Percentiles rank a stretch among this genome's conserved stretches.
Conservation (phyloP, 768 basidiomycete species). For the Tulasnella sp. region DNA sequence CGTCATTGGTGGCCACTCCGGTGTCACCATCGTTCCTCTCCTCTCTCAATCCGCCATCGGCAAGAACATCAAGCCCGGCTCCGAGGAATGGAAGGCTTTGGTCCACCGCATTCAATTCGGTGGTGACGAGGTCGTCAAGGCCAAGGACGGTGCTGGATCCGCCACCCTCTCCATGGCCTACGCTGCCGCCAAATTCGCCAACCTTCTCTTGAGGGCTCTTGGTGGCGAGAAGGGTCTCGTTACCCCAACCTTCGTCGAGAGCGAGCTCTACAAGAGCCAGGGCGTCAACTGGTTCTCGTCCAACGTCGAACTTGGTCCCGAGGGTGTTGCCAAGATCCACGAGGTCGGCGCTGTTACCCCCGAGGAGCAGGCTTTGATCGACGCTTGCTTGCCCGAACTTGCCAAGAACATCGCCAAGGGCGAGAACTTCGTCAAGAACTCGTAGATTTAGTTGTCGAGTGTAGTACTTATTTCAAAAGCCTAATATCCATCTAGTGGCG, state of each 20-base stretch:
- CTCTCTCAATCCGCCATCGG: slow-evolving; percentile 77
- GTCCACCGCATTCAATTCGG: slow-evolving; percentile 95
- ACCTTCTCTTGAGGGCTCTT: slow-evolving; percentile 57
- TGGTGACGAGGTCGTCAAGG: slow-evolving; percentile 98
- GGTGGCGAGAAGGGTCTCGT: slow-evolving; percentile 65
- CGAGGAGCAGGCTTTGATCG: slow-evolving; percentile 81
- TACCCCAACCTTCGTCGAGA: slow-evolving; percentile 84
- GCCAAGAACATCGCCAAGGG: slow-evolving; percentile 99
- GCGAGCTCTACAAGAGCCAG: slow-evolving; percentile 74
- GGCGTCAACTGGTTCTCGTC: slow-evolving; percentile 95
- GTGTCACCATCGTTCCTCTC: slow-evolving; percentile 95
- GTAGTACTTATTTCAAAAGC: neutral
- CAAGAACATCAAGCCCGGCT: slow-evolving; percentile 55
- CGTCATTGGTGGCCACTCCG: slow-evolving; percentile 94
- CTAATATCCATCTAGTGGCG: neutral
- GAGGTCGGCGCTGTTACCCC: slow-evolving; percentile 73
- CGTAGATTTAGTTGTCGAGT: slow-evolving; percentile 17
- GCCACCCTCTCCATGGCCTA: slow-evolving; percentile 78
- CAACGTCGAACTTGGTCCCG: slow-evolving; percentile 78
- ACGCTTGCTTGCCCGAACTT: slow-evolving; percentile 83
- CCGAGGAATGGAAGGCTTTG: slow-evolving; percentile 70
- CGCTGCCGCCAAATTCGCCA: slow-evolving; percentile 67
- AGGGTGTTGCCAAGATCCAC: slow-evolving; percentile 92
- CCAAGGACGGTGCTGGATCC: slow-evolving; percentile 82
- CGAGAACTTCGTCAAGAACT: slow-evolving; percentile 38